These are phyloP conservation scores for Ustilago cynodontis DNA, from an alignment of 1,284 basidiomycete genomes.

Conservation along the genomic window DNA sequence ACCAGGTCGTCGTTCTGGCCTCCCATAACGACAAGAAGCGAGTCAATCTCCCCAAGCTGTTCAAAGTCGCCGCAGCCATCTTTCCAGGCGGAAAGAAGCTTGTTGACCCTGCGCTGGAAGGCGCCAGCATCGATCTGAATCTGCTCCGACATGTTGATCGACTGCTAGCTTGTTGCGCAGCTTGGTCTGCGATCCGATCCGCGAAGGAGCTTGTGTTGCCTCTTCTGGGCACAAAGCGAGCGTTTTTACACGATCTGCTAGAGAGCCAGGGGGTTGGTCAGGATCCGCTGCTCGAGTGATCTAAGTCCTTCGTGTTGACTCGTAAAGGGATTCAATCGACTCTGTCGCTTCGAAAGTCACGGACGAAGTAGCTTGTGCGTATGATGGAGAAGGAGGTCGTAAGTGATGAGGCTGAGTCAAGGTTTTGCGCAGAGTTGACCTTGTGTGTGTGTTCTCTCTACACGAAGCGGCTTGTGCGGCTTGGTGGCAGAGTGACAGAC, in stretches of 20 bases:
- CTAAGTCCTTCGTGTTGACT: not conserved
- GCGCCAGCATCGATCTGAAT: constrained; percentile 57
- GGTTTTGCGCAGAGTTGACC: not conserved
- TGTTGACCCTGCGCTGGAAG: constrained; percentile 51
- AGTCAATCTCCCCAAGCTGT: constrained; percentile 39
- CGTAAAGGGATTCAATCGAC: not conserved
- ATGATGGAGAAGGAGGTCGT: not conserved
- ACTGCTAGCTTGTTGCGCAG: constrained; percentile 10
- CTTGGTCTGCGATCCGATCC: constrained; percentile 2
- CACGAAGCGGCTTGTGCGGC: constrained; percentile 17
- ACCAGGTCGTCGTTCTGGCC: constrained; percentile 55
- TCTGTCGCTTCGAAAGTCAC: not conserved
- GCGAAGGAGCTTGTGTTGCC: not conserved
- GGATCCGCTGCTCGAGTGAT: not conserved
- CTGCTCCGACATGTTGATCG: constrained; percentile 54
- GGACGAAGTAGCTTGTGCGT: not conserved
- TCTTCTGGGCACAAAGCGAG: not conserved
- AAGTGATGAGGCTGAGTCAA: constrained; percentile 8
- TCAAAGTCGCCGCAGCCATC: constrained; percentile 39
- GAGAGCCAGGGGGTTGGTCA: not conserved
- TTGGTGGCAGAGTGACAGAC: not conserved
- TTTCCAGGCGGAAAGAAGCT: constrained; percentile 53
- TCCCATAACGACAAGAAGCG: constrained; percentile 55
- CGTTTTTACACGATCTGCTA: not conserved
- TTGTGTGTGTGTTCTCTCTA: not conserved